phyloP scores from a whole-genome alignment of 2,329 filamentous ascomycete species.

The Cordyceps tenuipes region DNA sequence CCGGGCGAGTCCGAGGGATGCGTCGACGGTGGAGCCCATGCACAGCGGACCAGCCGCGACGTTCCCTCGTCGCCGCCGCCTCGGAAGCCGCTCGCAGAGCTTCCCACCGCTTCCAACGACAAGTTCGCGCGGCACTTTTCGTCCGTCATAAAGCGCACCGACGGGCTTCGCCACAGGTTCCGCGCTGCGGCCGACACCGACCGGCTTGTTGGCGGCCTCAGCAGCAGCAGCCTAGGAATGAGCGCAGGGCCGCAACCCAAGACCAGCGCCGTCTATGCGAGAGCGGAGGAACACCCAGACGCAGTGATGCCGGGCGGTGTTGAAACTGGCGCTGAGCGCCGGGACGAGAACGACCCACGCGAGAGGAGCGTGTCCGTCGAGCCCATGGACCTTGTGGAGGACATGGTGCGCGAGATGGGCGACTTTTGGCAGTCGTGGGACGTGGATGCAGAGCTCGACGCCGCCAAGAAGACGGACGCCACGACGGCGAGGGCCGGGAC shows the following conservation, averaged over 20 bases:
- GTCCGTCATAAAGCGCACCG: constrained; percentile 30
- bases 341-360: background rate
- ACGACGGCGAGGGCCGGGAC: background rate
- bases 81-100: constrained; percentile 23
- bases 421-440: constrained; percentile 28
- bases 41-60: background rate
- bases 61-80: constrained; percentile 37
- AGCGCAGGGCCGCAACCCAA: background rate
- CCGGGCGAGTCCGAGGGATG: constrained; percentile 19
- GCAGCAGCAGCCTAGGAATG: background rate
- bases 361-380: constrained; percentile 19
- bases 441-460: constrained; percentile 28
- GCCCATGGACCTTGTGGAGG: constrained; percentile 28
- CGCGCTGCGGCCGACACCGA: constrained; percentile 17
- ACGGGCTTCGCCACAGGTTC: constrained; percentile 24
- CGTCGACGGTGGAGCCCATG: background rate
- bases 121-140: constrained; percentile 42
- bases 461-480: constrained; percentile 18
- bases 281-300: background rate
- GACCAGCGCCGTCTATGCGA: background rate
- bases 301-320: background rate
- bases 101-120: constrained; percentile 26
- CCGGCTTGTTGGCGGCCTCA: constrained; percentile 17
- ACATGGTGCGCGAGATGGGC: constrained; percentile 29
- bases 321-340: background rate